Evolutionary conservation across 2,329 filamentous ascomycete genomes (phyloP).

Genomic region (Arthrobotrys pseudoclavata): DNA sequence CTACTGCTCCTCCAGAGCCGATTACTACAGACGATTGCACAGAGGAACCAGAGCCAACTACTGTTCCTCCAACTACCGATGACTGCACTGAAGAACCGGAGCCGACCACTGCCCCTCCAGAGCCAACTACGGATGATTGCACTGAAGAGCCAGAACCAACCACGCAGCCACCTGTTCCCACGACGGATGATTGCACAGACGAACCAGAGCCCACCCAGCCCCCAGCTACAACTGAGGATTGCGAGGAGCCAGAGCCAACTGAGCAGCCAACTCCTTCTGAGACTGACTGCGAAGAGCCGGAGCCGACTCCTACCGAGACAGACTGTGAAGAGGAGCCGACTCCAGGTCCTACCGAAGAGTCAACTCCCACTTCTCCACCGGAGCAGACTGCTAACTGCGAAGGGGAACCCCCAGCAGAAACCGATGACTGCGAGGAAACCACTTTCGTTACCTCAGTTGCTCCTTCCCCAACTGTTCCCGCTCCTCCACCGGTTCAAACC

Average conservation of each 20-base stretch:
- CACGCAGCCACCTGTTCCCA: slow-evolving; percentile 29
- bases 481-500: slow-evolving; percentile 33
- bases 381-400: slow-evolving; percentile 30
- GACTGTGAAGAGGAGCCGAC: slow-evolving; percentile 46
- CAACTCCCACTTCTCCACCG: slow-evolving; percentile 9
- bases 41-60: slow-evolving; percentile 37
- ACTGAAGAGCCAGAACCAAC: slow-evolving; percentile 47
- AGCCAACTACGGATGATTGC: slow-evolving; percentile 51
- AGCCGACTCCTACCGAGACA: slow-evolving; percentile 21
- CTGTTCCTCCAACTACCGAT: slow-evolving; percentile 18
- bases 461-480: slow-evolving; percentile 21
- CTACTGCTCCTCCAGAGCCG: slow-evolving; percentile 19
- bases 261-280: slow-evolving; percentile 31
- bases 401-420: slow-evolving; percentile 34
- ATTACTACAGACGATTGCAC: slow-evolving; percentile 46
- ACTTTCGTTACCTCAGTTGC: slow-evolving; percentile 38
- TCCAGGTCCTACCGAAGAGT: slow-evolving; percentile 15
- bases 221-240: slow-evolving; percentile 31
- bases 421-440: slow-evolving; percentile 40
- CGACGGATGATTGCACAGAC: slow-evolving; percentile 35
- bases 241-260: slow-evolving; percentile 37
- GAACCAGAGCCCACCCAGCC: slow-evolving; percentile 29
- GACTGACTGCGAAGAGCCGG: slow-evolving; percentile 40
- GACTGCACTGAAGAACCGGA: slow-evolving; percentile 33
- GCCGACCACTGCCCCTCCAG: slow-evolving; percentile 23